Percentiles rank a stretch among this genome's conserved stretches.
Evolutionary conservation across 2,329 filamentous ascomycete species (phyloP).

Genomic region (Fusarium veterinarium): DNA sequence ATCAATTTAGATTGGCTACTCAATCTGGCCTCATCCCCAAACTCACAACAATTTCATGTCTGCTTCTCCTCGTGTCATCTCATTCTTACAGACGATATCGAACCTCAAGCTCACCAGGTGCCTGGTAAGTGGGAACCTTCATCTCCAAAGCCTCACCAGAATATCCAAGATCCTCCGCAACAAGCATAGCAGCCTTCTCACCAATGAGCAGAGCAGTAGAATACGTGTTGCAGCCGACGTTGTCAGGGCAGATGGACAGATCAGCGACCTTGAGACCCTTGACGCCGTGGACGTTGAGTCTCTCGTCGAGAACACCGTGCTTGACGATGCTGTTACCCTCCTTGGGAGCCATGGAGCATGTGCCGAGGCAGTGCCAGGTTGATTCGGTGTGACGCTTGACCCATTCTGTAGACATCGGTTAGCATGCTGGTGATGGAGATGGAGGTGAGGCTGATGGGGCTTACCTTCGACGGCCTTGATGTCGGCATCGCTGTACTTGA

Average conservation of each 20-base stretch:
- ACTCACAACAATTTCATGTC: not conserved
- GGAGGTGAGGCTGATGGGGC: too few relatives aligned
- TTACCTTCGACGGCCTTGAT: conserved; percentile 71
- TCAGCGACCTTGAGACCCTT: conserved; percentile 83
- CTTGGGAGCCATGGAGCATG: conserved; percentile 80
- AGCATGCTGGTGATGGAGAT: accelerated
- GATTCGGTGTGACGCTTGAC: conserved; percentile 80
- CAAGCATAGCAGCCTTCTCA: conserved; percentile 65
- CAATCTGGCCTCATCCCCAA: conserved; percentile 1
- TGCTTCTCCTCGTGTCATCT: not conserved
- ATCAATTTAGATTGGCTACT: conserved; percentile 5
- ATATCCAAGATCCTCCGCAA: conserved; percentile 80
- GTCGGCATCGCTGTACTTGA: conserved; percentile 73
- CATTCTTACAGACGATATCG: conserved; percentile 53
- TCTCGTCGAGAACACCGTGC: conserved; percentile 81
- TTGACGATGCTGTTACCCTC: conserved; percentile 85
- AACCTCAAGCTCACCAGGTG: conserved; percentile 60
- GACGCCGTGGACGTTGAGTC: conserved; percentile 81
- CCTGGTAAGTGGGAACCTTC: conserved; percentile 75
- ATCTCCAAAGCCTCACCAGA: conserved; percentile 79
- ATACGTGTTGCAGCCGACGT: conserved; percentile 77
- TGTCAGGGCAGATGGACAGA: conserved; percentile 81
- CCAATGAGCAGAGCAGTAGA: conserved; percentile 44
- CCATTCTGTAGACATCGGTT: conserved; percentile 57
- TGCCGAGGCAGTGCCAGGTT: conserved; percentile 64